Conservation (phyloP, 139 green algal genomes). For the Edaphochlamys debaryana region DNA sequence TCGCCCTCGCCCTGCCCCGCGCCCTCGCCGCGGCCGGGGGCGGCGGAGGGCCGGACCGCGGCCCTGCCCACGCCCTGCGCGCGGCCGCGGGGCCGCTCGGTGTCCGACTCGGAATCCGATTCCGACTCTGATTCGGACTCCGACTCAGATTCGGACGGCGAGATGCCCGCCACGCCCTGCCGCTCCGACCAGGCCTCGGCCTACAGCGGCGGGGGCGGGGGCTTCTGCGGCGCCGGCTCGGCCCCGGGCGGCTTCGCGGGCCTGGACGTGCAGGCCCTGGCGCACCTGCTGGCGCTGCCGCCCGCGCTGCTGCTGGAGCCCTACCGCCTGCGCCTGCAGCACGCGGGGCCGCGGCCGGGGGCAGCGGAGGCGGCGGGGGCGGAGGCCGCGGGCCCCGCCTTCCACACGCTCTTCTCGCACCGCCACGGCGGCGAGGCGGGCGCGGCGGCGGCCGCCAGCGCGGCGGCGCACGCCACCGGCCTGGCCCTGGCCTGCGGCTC, state of each 20-base stretch:
- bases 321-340: slow-evolving; percentile 19
- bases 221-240: neutral
- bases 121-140: neutral
- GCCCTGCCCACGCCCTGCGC: neutral
- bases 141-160: neutral
- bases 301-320: neutral
- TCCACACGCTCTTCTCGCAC: slow-evolving; percentile 22
- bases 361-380: neutral
- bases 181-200: neutral
- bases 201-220: neutral
- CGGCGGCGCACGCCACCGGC: neutral
- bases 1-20: too few species aligned
- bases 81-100: neutral
- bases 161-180: neutral
- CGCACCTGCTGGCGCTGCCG: slow-evolving; percentile 2
- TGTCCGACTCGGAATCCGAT: neutral
- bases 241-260: too few species aligned
- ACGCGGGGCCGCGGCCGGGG: neutral
- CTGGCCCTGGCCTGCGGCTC: neutral
- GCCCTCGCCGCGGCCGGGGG: too few species aligned
- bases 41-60: neutral
- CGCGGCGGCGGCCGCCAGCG: neutral
- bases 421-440: neutral
- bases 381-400: neutral
- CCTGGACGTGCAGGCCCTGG: neutral